A percentile compares a stretch with the other conserved stretches of the same genome.
Conservation (phyloP, 345 rosid species). For the Aquilaria malaccensis region DNA sequence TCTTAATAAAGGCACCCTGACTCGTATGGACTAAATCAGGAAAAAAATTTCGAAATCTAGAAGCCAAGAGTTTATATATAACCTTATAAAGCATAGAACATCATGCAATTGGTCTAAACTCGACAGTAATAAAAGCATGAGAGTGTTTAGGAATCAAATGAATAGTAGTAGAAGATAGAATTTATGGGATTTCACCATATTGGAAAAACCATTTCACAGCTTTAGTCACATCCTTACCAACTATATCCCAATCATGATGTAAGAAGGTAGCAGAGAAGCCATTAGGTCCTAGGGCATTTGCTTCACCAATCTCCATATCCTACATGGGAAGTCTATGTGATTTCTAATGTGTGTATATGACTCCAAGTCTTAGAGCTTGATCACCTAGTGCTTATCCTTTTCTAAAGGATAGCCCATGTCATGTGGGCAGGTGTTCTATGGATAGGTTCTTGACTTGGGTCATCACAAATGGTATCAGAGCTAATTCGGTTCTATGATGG, state of each 20-base stretch:
- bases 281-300: not conserved
- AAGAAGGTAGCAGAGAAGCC: not conserved
- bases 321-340: too few relatives aligned
- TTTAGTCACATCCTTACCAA: not conserved
- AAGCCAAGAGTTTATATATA: not conserved
- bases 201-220: not conserved
- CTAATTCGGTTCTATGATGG: too few relatives aligned
- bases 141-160: not conserved
- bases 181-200: not conserved
- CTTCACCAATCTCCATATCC: too few relatives aligned
- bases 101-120: not conserved
- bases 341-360: too few relatives aligned
- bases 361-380: too few relatives aligned
- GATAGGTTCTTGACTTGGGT: too few relatives aligned
- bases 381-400: too few relatives aligned
- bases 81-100: not conserved
- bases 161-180: not conserved
- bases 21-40: not conserved
- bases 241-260: not conserved
- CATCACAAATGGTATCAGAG: too few relatives aligned
- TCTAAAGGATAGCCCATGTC: too few relatives aligned
- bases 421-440: too few relatives aligned
- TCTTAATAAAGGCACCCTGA: not conserved
- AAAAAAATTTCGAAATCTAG: not conserved
- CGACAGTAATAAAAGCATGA: not conserved